phyloP scores from a whole-genome alignment of 768 basidiomycete genomes.

The Suillus occidentalis region DNA sequence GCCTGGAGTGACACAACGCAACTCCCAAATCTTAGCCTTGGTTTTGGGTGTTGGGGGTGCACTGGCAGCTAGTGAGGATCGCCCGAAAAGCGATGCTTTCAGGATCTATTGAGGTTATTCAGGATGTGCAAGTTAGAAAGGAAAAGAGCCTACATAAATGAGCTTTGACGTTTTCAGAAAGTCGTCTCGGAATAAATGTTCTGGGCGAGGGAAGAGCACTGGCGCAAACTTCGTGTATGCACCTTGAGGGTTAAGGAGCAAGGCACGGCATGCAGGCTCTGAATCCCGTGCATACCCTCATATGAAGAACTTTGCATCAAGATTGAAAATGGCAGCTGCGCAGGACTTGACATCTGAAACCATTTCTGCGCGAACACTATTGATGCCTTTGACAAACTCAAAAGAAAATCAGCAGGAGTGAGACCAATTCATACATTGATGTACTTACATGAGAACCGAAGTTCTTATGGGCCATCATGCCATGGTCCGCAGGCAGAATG shows the following conservation, averaged over 20 bases:
- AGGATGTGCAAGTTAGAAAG: not conserved
- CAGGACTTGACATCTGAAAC: conserved; percentile 1
- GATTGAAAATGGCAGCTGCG: not conserved
- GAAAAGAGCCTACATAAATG: not conserved
- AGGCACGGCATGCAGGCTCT: not conserved
- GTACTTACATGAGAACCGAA: conserved; percentile 7
- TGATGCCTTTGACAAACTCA: conserved; percentile 6
- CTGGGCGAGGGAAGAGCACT: not conserved
- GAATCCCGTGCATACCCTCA: not conserved
- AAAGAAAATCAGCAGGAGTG: not conserved
- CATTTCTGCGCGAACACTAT: not conserved
- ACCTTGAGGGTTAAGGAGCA: not conserved
- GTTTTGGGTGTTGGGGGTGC: not conserved
- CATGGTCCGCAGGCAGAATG: not conserved
- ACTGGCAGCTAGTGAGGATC: not conserved
- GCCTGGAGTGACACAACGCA: not conserved
- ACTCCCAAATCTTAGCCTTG: not conserved
- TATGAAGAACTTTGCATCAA: conserved; percentile 2
- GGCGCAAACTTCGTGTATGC: conserved; percentile 1
- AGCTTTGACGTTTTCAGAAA: conserved; percentile 1
- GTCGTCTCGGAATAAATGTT: not conserved
- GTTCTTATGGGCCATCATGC: conserved; percentile 1
- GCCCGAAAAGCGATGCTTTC: not conserved
- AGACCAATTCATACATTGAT: no score
- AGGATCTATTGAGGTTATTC: not conserved